Base-by-base conservation (phyloP, 805 yeast genomes). In the Wickerhamiella allomyrinae region DNA sequence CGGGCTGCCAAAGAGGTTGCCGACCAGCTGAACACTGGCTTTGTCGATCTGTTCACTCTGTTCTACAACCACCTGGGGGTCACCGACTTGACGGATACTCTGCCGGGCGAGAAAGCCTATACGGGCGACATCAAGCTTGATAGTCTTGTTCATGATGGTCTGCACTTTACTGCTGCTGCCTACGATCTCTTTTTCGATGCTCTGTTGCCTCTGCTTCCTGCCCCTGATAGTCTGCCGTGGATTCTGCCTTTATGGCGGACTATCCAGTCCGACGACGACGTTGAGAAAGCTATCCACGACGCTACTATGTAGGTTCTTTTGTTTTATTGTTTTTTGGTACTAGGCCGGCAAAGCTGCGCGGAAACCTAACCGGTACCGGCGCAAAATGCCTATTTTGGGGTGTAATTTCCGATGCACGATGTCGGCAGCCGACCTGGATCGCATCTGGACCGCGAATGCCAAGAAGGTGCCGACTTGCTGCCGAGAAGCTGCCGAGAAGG, bases 111-210 rank as follows among this genome's bases (percentile, higher is more conserved):
- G 8, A 47, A 15, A 2, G 39, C 25, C 34, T 41, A 35, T 13
- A 10, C 34, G 15, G 37, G 41, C 17, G 37, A 33, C 19, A 25
- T 40, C 8, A n/a, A 42, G 13, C 41, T 51, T 10, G 22, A 27
- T 7, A 42, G 42, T 13, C 50, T 73, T 7, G 52, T 74, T 11
- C 47, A 55, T 11, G 78, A 72, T 46, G 86, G 86, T 3, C 55
- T 80, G 34, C 87, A 80, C 57, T 79, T 63, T 55, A 62, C 71
- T 2, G 73, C 74, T 0, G 54, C 58, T 23, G 78, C 75, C 0
- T 79, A 79, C 57, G 56, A 61, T 11, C 20, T 36, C 3, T 36
- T 36, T 15, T 36, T 14, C 21, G 21, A 36, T 4, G 25, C 39
- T 3, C 17, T 36, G 20, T 11, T 36, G 13, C 39, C 29, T 2